Evolutionary conservation across 208 protist genomes (phyloP), one percentile per base, ranked within the genome.

Genomic region (Leishmania lainsoni): DNA sequence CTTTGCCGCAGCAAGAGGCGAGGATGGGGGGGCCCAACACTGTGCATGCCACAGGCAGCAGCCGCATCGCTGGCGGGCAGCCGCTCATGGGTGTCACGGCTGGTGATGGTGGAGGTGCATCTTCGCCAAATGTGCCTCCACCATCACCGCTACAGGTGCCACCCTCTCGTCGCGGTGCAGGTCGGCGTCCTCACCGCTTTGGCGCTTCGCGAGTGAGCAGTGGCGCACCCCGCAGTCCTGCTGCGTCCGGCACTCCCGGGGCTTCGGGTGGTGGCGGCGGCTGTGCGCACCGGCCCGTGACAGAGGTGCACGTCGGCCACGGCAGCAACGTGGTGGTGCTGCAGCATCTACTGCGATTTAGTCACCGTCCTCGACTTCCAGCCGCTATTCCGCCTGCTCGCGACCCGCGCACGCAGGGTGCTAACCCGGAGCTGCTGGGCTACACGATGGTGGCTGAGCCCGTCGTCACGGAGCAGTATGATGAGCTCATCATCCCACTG

Each of bases 381-480:
- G 83, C 90, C 17, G 83, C 81, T 9, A 90, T 97, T 65, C 93
- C 93, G 16, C 93, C 93, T 2, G 69, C 75, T 2, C 86, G 83
- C 14, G 86, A 86, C 65, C 85, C 61, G 66, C 89, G 76, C 73
- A 86, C 75, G 66, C 85, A 84, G n/a, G 84, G 66, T 20, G 20
- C 59, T 22, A 69, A 75, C 29, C 80, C 78, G 26, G 89, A 95
- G 87, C 85, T 91, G 63, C 58, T 93, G 39, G 93, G 93, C 68
- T 97, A 97, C 84, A 87, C 85, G 29, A 81, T 95, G 69, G 92
- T 97, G 58, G 79, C 86, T 0, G 86, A 89, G 52, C 93, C 93
- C 2, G 91, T 95, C 45, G 90, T 97, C 39, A 95, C 93, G 70
- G 92, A 97, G 87, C 83, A 89, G 39, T 97, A 97, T 76, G 93